A percentile compares a stretch with the other conserved stretches of the same genome.
Conservation (phyloP, 192 early-diverging fungal genomes). For the Entomortierella lignicola region DNA sequence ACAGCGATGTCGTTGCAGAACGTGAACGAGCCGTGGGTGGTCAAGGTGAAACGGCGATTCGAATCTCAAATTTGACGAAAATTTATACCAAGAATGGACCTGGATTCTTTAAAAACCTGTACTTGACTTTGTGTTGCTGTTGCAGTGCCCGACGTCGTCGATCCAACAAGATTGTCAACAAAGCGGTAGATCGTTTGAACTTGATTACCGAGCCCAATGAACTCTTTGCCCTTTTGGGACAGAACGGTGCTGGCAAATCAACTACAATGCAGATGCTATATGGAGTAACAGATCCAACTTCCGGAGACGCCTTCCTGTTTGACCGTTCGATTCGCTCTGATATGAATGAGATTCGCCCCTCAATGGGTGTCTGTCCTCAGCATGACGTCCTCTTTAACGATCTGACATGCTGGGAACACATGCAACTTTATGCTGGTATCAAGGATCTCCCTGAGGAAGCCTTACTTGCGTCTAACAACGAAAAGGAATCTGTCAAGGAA, state of each 20-base stretch:
- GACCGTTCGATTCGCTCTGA: slow-evolving; percentile 63
- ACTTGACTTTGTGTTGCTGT: slow-evolving; percentile 30
- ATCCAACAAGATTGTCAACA: slow-evolving; percentile 52
- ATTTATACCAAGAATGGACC: slow-evolving; percentile 51
- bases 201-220: slow-evolving; percentile 62
- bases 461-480: slow-evolving; percentile 7
- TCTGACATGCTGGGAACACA: slow-evolving; percentile 78
- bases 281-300: slow-evolving; percentile 70
- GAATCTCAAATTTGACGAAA: slow-evolving; percentile 68
- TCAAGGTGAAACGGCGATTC: slow-evolving; percentile 54
- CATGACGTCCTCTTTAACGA: slow-evolving; percentile 83
- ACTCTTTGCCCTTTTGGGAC: slow-evolving; percentile 74
- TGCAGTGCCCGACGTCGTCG: slow-evolving; percentile 17
- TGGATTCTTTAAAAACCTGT: slow-evolving; percentile 43
- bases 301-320: slow-evolving; percentile 76
- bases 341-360: slow-evolving; percentile 68
- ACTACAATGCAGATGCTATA: slow-evolving; percentile 82
- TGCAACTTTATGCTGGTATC: slow-evolving; percentile 81
- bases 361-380: slow-evolving; percentile 85
- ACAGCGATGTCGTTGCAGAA: slow-evolving; percentile 61
- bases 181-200: slow-evolving; percentile 62
- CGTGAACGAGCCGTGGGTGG: slow-evolving; percentile 59
- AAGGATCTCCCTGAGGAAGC: slow-evolving; percentile 69
- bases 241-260: slow-evolving; percentile 83
- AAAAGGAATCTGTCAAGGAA: slow-evolving; percentile 64